Base-by-base conservation (phyloP, 805 yeast genomes). In the Saccharomycopsis capsularis region DNA sequence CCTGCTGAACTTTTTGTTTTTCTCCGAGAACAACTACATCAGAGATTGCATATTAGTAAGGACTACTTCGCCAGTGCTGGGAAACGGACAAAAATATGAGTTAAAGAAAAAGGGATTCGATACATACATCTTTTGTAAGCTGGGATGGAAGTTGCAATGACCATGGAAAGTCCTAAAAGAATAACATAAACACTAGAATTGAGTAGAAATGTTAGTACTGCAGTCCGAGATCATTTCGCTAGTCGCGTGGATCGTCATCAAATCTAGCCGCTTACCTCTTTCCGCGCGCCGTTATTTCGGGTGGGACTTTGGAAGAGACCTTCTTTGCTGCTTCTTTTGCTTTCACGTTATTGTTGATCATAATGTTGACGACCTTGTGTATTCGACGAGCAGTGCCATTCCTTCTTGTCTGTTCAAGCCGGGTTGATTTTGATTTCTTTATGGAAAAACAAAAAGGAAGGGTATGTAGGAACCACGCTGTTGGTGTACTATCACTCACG, bases 1-100 rank as follows among this genome's bases (percentile, higher is more conserved):
- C 80, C 38, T 67, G 59, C 55, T 75, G 79, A 2, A 64, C 63
- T 29, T 66, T 65, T 51, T 74, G 62, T 42, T 70, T 74, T 16
- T 68, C 66, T 3, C 75, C 75, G 11, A 64, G 58, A 32, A 69
- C 61, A 40, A 68, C 64, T 47, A 60, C 57, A 13, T 44, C 32
- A 27, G 13, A 27, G 7, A 27, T 7, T n/a, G 19, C 15, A 32
- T 22, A 35, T 23, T 44, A 44, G 42, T 36, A 35, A 5, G 18
- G 7, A 27, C 4, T 15, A 5, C 16, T 23, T 35, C n/a, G 18
- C 13, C 7, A 16, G 21, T 11, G 16, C 18, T 36, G 40, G 15
- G 7, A n/a, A 29, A 29, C 13, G 32, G 7, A 29, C 13, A 29
- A 29, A 29, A 39, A 24, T 21, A 18, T 16, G 22, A 18, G 19